Base-by-base conservation (phyloP, 352 stramenopile genomes). In the Blastocystis sp. region DNA sequence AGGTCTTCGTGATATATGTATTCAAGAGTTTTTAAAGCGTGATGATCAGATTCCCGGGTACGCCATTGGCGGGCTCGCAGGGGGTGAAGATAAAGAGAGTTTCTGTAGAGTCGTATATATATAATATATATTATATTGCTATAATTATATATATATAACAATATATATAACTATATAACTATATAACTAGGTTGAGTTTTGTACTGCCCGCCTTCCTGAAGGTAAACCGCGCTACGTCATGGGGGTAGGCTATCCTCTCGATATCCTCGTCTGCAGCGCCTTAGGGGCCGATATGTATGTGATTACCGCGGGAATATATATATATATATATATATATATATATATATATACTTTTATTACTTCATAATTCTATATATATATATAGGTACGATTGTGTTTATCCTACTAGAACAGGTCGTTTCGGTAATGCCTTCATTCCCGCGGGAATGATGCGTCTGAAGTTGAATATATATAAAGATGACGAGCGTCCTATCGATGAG, bases 361-460 rank as follows among this genome's bases (percentile, higher is more conserved):
- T n/a, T n/a, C n/a, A n/a, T n/a, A n/a, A n/a, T n/a, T n/a, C n/a
- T n/a, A n/a, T n/a, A n/a, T n/a, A n/a, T n/a, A n/a, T n/a, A n/a
- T n/a, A n/a, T n/a, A n/a, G n/a, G n/a, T n/a, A 68, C 39, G 88
- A 95, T 75, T 96, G 86, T 70, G 86, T 95, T 5, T 95, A 91
- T 72, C 86, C 87, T 3, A 95, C 86, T 36, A 75, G 86, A 30
- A 95, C 86, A 24, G 88, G 82, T 28, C 69, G 87, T 18, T 94
- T 95, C 70, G 88, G 88, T 21, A 89, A 88, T 1, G 87, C 86
- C 6, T 77, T 96, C 57, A 72, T 83, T 18, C 55, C 69, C 2
- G 73, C 68, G 5, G 79, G 79, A 4, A 58, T 80, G 40, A 65
- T 84, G 11, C 82, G 81, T 43, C 66, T 86, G 48, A 80, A 80